Conservation (phyloP, 192 early-diverging fungal species). For the Mortierella alpina region DNA sequence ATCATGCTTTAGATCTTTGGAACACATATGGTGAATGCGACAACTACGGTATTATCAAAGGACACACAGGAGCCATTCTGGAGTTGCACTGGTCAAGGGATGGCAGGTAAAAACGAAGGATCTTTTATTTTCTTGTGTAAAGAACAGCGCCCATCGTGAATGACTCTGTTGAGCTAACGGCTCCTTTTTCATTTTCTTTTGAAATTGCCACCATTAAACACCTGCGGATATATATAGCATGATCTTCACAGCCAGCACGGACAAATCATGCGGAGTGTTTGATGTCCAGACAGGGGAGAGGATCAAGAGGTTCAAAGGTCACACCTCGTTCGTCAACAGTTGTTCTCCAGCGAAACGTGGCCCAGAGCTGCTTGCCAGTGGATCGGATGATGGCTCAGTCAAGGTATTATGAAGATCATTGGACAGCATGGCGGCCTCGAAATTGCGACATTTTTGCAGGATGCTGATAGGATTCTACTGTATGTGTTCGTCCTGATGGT, state of each 20-base stretch:
- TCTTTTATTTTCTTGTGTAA: too few relatives aligned
- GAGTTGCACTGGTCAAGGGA: conserved; percentile 92
- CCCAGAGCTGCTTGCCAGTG: conserved; percentile 82
- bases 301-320: conserved; percentile 83
- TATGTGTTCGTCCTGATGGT: not conserved
- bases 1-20: conserved; percentile 79
- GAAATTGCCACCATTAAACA: too few relatives aligned
- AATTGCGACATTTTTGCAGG: not conserved
- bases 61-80: conserved; percentile 85
- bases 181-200: not conserved
- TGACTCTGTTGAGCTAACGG: not conserved
- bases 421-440: not conserved
- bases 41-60: conserved; percentile 90
- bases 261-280: conserved; percentile 84
- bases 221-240: conserved; percentile 53
- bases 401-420: conserved; percentile 52
- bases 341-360: conserved; percentile 76
- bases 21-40: conserved; percentile 90
- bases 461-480: not conserved
- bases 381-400: conserved; percentile 86
- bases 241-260: conserved; percentile 86
- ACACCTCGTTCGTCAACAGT: conserved; percentile 86
- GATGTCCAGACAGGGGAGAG: conserved; percentile 87
- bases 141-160: too few relatives aligned
- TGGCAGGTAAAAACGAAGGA: conserved; percentile 1